Base-by-base conservation (phyloP, 768 basidiomycete genomes). In the Albatrellus ellisii region DNA sequence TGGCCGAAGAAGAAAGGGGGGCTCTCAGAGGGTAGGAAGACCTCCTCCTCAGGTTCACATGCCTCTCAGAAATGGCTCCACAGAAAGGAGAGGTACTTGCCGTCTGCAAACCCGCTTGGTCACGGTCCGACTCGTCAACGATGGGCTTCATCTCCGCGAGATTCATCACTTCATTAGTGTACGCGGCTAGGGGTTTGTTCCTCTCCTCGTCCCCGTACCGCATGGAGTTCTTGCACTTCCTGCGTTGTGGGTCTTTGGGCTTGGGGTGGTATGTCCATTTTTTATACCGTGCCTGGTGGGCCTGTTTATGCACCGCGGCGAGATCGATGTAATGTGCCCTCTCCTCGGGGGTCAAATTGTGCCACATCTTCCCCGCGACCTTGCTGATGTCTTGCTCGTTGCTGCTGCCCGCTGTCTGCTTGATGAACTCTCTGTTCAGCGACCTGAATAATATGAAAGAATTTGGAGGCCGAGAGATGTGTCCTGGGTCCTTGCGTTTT, bases 391-490 rank as follows among this genome's bases (percentile, higher is more conserved):
- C 51, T 29, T 43, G 47, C 38, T 54, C 53, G 17, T 49, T 42
- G n/a, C 39, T 45, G 14, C 39, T 42, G 15, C 49, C 38, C 27
- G 37, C 38, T 20, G 40, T 47, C 34, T 42, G 24, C 38, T 48
- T 45, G n/a, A n/a, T n/a, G n/a, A n/a, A n/a, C n/a, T n/a, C n/a
- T n/a, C n/a, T n/a, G 8, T 45, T 40, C 20, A 61, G 56, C 17
- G 47, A 60, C 32, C 54, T 45, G 35, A 53, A 56, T 27, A 56
- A 18, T 33, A 56, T 53, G 39, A 56, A 56, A 12, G 45, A 46
- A 28, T 56, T 56, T 3, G 53, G 50, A 0, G 55, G 55, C 6
- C 55, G 54, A 4, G 49, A 46, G 31, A 47, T 43, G 20, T 46
- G 46, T 26, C 43, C 34, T 6, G 48, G 43, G 22, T 39, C 22